Conservation (phyloP, 768 basidiomycete species). For the Amanita molliuscula region DNA sequence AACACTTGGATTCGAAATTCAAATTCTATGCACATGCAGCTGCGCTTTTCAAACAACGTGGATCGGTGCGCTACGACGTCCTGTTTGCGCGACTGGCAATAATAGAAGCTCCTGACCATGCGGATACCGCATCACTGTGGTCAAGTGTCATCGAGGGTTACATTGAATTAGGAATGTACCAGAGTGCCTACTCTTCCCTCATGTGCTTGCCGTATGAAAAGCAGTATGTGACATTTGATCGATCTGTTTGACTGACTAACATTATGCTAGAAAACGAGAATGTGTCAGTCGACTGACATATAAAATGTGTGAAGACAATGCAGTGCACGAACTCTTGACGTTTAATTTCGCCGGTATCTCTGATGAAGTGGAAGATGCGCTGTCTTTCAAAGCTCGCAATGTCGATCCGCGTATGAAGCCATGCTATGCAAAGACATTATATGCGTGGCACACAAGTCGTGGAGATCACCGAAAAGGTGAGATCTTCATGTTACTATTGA, state of each 20-base stretch:
- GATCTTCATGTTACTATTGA: conserved; percentile 15
- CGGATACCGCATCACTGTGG: conserved; percentile 68
- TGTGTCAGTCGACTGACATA: conserved; percentile 76
- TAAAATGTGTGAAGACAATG: conserved; percentile 86
- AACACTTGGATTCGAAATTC: conserved; percentile 49
- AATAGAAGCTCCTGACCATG: conserved; percentile 44
- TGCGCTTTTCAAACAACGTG: conserved; percentile 57
- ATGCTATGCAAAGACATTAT: conserved; percentile 85
- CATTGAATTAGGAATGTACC: conserved; percentile 63
- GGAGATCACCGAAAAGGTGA: conserved; percentile 89
- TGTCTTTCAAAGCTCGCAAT: conserved; percentile 91
- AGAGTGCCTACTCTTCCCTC: conserved; percentile 80
- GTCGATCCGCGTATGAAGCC: conserved; percentile 80
- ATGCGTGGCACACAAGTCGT: conserved; percentile 82
- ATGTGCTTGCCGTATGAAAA: conserved; percentile 65
- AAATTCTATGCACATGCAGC: conserved; percentile 73
- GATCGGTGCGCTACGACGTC: conserved; percentile 51
- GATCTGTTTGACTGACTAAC: conserved; percentile 7
- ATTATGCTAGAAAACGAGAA: conserved; percentile 58
- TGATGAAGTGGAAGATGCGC: conserved; percentile 78
- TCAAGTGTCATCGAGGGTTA: conserved; percentile 66
- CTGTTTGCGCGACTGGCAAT: conserved; percentile 74
- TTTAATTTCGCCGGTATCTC: conserved; percentile 81
- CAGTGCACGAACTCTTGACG: conserved; percentile 65
- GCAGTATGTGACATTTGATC: conserved; percentile 45